Evolutionary conservation across 2,329 filamentous ascomycete genomes (phyloP).

Genomic region (Aspergillus sp.): DNA sequence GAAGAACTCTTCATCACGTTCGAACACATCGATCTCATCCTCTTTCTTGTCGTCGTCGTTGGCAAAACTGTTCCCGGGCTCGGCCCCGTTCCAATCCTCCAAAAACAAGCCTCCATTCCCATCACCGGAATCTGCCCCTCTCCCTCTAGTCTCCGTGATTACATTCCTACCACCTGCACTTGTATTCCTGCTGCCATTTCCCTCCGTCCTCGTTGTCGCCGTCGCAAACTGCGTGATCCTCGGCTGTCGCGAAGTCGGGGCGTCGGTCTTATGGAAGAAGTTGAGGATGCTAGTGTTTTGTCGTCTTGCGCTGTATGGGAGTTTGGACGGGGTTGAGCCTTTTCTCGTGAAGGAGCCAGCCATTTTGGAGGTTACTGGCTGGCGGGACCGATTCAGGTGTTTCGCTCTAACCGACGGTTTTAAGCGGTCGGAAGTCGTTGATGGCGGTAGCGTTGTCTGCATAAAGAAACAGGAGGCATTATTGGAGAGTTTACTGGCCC

Average conservation of each 20-base stretch:
- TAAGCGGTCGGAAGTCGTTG: no score
- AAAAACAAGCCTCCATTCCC: slow-evolving; percentile 24
- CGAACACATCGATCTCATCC: slow-evolving; percentile 10
- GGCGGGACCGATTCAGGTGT: not conserved
- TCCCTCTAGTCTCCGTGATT: slow-evolving; percentile 7
- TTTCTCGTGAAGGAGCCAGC: slow-evolving; percentile 15
- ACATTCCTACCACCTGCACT: slow-evolving; percentile 1
- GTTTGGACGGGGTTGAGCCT: slow-evolving; percentile 16
- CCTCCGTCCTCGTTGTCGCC: slow-evolving; percentile 17
- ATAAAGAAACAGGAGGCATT: no score
- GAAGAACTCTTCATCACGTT: slow-evolving; percentile 21
- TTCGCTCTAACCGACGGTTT: no score
- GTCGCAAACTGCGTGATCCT: slow-evolving; percentile 44
- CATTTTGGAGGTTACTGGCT: slow-evolving; percentile 10
- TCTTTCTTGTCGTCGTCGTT: slow-evolving; percentile 1
- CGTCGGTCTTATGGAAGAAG: slow-evolving; percentile 64
- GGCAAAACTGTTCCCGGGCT: not conserved
- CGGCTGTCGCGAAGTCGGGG: slow-evolving; percentile 37
- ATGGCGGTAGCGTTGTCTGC: no score
- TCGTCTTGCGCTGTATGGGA: slow-evolving; percentile 7
- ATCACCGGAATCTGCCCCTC: slow-evolving; percentile 6
- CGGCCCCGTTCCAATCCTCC: slow-evolving; percentile 21
- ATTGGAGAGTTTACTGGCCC: no score
- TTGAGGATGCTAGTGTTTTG: slow-evolving; percentile 59
- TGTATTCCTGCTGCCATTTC: slow-evolving; percentile 1